Evolutionary conservation across 345 rosid species (phyloP).

Genomic region (Adansonia digitata): DNA sequence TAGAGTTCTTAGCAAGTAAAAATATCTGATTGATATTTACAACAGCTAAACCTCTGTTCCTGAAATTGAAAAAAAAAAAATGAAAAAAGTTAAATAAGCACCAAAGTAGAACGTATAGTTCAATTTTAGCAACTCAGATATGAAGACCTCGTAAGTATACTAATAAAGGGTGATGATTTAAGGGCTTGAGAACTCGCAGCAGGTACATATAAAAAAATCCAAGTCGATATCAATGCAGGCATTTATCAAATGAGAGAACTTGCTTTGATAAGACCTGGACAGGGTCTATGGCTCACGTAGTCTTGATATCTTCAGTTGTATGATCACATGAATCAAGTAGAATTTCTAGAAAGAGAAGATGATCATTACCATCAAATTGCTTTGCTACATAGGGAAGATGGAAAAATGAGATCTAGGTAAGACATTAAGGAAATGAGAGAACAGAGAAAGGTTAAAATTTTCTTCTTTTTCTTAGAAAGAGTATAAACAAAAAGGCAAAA

Average conservation of each 20-base stretch:
- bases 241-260: background rate
- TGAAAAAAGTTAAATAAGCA: too few species aligned
- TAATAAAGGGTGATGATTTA: background rate
- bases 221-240: background rate
- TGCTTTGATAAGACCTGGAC: background rate
- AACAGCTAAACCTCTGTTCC: background rate
- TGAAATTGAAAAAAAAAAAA: background rate
- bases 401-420: background rate
- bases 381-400: background rate
- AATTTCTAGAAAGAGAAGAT: background rate
- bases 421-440: background rate
- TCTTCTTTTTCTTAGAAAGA: background rate
- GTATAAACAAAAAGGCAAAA: background rate
- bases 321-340: background rate
- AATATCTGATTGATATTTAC: background rate
- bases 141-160: too few species aligned
- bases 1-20: background rate
- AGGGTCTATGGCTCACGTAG: background rate
- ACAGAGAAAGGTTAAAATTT: background rate
- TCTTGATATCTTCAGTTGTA: background rate
- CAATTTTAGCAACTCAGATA: too few species aligned
- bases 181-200: background rate
- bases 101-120: too few species aligned
- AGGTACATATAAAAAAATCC: background rate
- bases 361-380: background rate